Evolutionary conservation across 768 basidiomycete genomes (phyloP).

Genomic region (Hygrocybe punicea): DNA sequence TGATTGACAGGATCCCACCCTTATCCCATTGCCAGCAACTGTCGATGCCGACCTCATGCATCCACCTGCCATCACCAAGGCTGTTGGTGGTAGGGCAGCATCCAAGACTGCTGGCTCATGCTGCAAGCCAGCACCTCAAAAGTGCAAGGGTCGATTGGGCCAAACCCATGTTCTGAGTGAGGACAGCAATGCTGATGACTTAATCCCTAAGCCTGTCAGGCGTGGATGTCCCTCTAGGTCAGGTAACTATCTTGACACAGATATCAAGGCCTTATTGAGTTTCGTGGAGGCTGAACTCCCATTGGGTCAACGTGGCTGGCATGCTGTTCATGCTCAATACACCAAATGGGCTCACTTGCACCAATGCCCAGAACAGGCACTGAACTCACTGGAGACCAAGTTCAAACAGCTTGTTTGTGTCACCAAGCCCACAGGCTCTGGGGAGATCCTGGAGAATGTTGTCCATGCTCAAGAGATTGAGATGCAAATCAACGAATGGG

Average conservation of each 20-base stretch:
- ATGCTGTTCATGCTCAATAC: slow-evolving; percentile 10
- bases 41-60: too few relatives aligned
- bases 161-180: too few relatives aligned
- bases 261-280: slow-evolving; percentile 17
- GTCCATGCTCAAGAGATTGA: slow-evolving; percentile 23
- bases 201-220: too few relatives aligned
- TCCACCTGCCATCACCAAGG: too few relatives aligned
- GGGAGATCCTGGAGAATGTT: slow-evolving; percentile 19
- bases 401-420: slow-evolving; percentile 25
- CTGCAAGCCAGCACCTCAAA: too few relatives aligned
- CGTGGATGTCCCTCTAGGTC: slow-evolving; percentile 13
- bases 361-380: slow-evolving; percentile 4
- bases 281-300: slow-evolving; percentile 17
- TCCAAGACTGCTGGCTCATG: too few relatives aligned
- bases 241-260: slow-evolving; percentile 17
- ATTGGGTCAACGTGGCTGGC: slow-evolving; percentile 21
- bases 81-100: too few relatives aligned
- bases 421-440: slow-evolving; percentile 31
- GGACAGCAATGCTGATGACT: too few relatives aligned
- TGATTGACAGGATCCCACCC: too few relatives aligned
- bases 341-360: slow-evolving; percentile 16
- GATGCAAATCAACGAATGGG: slow-evolving; percentile 17
- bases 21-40: too few relatives aligned
- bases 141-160: too few relatives aligned
- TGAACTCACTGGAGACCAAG: slow-evolving; percentile 23